These are phyloP conservation scores for Benincasa hispida DNA, from an alignment of 306 rosid genomes.

Conservation along the genomic window DNA sequence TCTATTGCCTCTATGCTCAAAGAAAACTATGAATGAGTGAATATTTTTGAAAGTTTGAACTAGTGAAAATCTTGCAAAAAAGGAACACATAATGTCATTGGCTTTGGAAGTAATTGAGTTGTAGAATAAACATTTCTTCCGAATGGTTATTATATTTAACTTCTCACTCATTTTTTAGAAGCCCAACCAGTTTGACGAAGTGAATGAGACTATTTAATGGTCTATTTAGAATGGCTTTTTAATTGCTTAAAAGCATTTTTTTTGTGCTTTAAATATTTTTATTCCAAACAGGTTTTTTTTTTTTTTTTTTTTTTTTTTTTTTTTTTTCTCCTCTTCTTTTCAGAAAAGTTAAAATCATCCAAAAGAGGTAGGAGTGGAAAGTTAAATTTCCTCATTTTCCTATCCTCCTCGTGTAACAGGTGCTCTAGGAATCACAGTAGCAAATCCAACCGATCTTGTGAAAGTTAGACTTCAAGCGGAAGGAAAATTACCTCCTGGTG, in stretches of 20 bases:
- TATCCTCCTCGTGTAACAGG: conserved; percentile 27
- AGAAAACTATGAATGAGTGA: neutral
- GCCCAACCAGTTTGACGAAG: neutral
- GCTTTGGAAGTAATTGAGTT: neutral
- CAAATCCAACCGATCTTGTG: conserved; percentile 96
- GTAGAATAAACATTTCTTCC: neutral
- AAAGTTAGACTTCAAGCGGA: conserved; percentile 96
- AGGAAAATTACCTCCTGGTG: conserved; percentile 83
- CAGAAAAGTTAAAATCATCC: neutral
- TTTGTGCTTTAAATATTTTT: no score
- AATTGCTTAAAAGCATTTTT: no score
- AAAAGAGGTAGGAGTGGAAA: neutral
- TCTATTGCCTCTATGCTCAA: neutral
- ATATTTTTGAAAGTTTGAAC: neutral
- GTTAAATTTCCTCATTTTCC: neutral
- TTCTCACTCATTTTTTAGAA: neutral
- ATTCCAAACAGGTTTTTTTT: no score
- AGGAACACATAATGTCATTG: neutral
- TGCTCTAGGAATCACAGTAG: conserved; percentile 66
- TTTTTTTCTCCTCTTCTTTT: no score
- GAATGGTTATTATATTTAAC: neutral
- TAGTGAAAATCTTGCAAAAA: neutral
- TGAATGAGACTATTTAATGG: no score
- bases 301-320: no score
- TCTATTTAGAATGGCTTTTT: no score